Base-by-base conservation (phyloP, 768 basidiomycete species). In the Lactarius sp. region DNA sequence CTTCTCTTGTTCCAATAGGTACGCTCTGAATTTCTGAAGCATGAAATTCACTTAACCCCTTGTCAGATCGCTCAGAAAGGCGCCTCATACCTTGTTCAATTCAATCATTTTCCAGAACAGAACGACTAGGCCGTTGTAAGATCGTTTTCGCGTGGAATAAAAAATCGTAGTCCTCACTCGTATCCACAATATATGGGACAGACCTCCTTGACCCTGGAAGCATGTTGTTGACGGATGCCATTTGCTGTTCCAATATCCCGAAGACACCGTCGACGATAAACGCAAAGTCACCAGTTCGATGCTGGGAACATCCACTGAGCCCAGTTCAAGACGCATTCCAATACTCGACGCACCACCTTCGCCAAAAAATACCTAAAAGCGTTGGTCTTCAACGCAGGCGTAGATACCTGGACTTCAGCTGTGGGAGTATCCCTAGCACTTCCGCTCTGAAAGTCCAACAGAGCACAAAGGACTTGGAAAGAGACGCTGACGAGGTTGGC, bases 81-180 rank as follows among this genome's bases (percentile, higher is more conserved):
- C 8, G 8, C 47, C 12, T 52, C 36, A 18, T 36, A 94, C 94
- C 80, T 92, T 97, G 77, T 98, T 98, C 27, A 92, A 74, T 66
- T 98, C 96, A 44, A 97, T 77, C 74, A 93, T 83, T 75, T 94
- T 91, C 95, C 95, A 98, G 55, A 96, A 81, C 60, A 92, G 78
- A 13, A 90, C 78, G 47, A 92, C 91, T 90, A 67, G 10, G 39
- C 50, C 37, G 41, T n/a, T 13, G 22, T 54, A 39, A 56, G 46
- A 34, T 4, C 22, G 6, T 46, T 20, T 62, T 61, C 31, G 39
- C 41, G 4, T 39, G 7, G 16, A n/a, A 49, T 52, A 34, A 36
- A 13, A 57, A 41, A 52, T 41, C 36, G 14, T 8, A 51, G 44
- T 88, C 14, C 62, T 70, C 69, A 94, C 92, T 83, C 8, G 82